Evolutionary conservation across 257 asterid genomes (phyloP), one percentile per base, ranked within the genome.

Genomic region (Marsdenia floribunda): DNA sequence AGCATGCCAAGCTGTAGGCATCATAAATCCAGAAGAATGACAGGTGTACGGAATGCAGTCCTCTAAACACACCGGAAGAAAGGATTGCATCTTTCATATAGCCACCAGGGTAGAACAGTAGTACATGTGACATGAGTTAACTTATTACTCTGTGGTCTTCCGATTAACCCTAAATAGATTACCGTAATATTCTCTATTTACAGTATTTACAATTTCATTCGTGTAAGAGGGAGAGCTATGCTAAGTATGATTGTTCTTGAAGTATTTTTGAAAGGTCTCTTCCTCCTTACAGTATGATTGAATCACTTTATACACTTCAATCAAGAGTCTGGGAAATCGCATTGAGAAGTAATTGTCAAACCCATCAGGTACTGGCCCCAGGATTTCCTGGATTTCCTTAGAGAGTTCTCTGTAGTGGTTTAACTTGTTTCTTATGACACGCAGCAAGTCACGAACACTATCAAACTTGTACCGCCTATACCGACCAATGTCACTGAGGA

Each of bases 321-420:
- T 86, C 2, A 91, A 66, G 37, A 93, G 95, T 71, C 80, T 84
- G 26, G 98, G 97, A 71, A 89, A 91, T 68, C 97, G 81, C 63
- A 78, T 71, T 16, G 97, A 87, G 77, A 93, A 93, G 75, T 93
- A 93, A 11, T 73, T 58, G 77, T 89, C 88, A 79, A 91, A 93
- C 19, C 97, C 98, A 55, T 89, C 95, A 21, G 98, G 98, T 53
- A 91, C 84, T 14, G 87, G 73, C 40, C 97, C 98, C 63, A 93
- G 63, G 21, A 91, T 70, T 33, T 58, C 83, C 65, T 88, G 98
- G 53, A 91, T 86, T 75, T 91, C 96, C 64, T 77, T 82, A 2
- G 98, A 73, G 35, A 91, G 93, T 75, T 93, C 98, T 74, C 96
- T 83, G 57, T 82, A 93, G 82, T 93, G 98, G 81, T 91, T 93